Base-by-base conservation (phyloP, 1,139 yeast genomes). In the Hemisphaericaspora lyxosophila region DNA sequence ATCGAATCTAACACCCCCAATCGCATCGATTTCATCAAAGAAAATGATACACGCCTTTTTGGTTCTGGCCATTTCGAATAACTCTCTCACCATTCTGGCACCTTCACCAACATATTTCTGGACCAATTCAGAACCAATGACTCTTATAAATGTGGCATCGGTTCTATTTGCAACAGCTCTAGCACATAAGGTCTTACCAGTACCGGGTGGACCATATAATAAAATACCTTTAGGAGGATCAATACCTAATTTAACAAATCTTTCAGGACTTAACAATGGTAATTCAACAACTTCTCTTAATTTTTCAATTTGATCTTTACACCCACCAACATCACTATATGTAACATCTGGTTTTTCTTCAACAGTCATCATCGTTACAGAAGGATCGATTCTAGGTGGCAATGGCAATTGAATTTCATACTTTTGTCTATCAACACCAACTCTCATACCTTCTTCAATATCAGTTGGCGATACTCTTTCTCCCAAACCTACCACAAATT, bases 311-410 rank as follows among this genome's bases (percentile, higher is more conserved):
- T 92, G 98, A 45, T 92, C 97, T 68, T 92, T 92, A 63, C 96
- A 88, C 20, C 98, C 98, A 53, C 98, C 98, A 44, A 92, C 92
- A 62, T 92, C 98, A 47, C 85, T 78, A 58, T 85, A 85, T 9
- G 94, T 85, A 26, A 85, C 92, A 64, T 85, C 94, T 13, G 98
- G 98, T 64, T 92, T 92, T 62, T 92, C 98, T 63, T 92, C 98
- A 37, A 92, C 98, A 1, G 97, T 90, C 98, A 92, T 92, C 98
- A 92, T 92, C n/a, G 98, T 92, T 38, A 92, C 98, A 13, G 90
- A 80, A 8, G 98, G 97, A 62, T 92, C 98, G 59, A 92, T 92
- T 59, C 96, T 75, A 38, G 99, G 98, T 16, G 98, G 98, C 49
- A 94, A 73, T 18, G 99, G 98, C 54, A 92, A 75, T 72, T 89